phyloP scores from a whole-genome alignment of 768 basidiomycete species.

The Xanthoconium purpureum region DNA sequence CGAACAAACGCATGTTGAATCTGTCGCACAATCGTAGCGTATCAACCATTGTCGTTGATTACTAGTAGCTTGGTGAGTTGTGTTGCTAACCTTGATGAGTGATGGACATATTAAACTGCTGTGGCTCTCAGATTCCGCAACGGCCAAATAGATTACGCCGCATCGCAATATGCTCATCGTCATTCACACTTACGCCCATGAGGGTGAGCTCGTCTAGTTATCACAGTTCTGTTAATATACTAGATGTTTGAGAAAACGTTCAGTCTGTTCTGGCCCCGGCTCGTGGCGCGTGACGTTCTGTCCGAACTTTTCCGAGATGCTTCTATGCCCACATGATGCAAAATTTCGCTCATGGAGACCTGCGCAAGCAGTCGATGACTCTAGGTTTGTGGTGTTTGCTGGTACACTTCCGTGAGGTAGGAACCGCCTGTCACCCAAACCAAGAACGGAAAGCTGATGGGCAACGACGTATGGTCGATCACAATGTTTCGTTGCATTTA shows the following conservation, averaged over 20 bases:
- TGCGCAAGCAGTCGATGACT: conserved; percentile 38
- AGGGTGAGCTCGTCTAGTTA: conserved; percentile 17
- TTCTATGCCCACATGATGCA: conserved; percentile 40
- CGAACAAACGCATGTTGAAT: conserved; percentile 32
- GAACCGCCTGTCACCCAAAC: conserved; percentile 41
- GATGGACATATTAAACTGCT: not conserved
- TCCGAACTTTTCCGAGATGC: not conserved
- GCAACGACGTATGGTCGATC: not conserved
- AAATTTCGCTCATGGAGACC: conserved; percentile 36
- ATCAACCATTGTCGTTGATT: not conserved
- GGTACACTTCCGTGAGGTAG: conserved; percentile 43
- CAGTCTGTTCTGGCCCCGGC: not conserved
- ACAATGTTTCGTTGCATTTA: not conserved
- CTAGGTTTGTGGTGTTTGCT: conserved; percentile 35
- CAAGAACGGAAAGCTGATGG: conserved; percentile 66
- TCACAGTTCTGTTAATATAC: conserved; percentile 11
- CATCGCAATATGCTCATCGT: not conserved
- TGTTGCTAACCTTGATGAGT: not conserved
- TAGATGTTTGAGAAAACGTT: conserved; percentile 3
- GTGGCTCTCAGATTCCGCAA: not conserved
- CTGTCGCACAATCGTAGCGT: not conserved
- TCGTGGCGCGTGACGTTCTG: not conserved
- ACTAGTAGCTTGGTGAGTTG: not conserved
- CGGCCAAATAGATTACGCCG: not conserved
- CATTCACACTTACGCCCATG: not conserved